Evolutionary conservation across 1,139 yeast species (phyloP).

Genomic region (Kluyveromyces sp.): DNA sequence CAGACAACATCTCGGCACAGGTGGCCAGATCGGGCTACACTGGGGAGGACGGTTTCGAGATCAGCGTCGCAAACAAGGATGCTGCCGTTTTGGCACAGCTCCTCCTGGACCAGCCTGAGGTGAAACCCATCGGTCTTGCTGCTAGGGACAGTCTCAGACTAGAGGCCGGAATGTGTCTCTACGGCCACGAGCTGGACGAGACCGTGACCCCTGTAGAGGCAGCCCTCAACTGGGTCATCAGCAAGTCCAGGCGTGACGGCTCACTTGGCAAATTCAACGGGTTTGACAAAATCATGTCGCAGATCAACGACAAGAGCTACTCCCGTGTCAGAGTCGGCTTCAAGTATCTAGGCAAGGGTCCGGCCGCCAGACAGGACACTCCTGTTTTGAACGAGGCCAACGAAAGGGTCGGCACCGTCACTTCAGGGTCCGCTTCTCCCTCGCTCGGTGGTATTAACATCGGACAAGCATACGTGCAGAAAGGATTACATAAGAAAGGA

Average conservation of each 20-base stretch:
- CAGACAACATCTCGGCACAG: constrained; percentile 43
- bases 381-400: constrained; percentile 47
- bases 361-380: constrained; percentile 87
- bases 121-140: constrained; percentile 87
- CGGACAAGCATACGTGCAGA: constrained; percentile 84
- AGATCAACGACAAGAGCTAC: constrained; percentile 56
- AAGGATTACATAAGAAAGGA: constrained; percentile 69
- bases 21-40: constrained; percentile 94
- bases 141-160: constrained; percentile 92
- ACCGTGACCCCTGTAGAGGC: constrained; percentile 84
- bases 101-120: constrained; percentile 50
- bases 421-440: constrained; percentile 91
- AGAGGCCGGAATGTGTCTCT: constrained; percentile 98
- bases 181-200: constrained; percentile 85
- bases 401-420: constrained; percentile 66
- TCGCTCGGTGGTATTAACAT: constrained; percentile 62
- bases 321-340: constrained; percentile 68
- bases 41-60: constrained; percentile 96
- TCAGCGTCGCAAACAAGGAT: constrained; percentile 63
- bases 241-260: constrained; percentile 62
- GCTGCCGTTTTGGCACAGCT: constrained; percentile 58
- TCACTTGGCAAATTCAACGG: constrained; percentile 65
- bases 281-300: constrained; percentile 57
- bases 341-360: constrained; percentile 57
- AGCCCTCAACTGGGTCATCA: constrained; percentile 80